Conservation (phyloP, 257 asterid genomes). For the Ligustrum vulgare region DNA sequence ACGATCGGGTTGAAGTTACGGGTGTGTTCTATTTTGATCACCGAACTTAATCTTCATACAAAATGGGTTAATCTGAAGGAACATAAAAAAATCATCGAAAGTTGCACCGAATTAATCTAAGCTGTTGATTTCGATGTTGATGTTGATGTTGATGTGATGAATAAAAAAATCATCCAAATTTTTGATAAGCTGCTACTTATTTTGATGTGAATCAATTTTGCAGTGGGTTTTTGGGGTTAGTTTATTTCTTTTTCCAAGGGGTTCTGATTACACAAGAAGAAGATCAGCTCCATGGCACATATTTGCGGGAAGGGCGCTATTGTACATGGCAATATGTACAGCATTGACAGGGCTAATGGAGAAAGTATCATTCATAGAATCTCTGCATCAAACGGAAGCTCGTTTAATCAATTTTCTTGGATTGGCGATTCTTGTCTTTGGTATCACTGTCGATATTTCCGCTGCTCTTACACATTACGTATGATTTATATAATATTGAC, state of each 20-base stretch:
- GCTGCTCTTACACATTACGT: slow-evolving; percentile 54
- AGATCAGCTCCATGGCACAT: slow-evolving; percentile 55
- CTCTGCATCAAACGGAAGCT: slow-evolving; percentile 39
- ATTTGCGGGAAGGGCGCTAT: slow-evolving; percentile 49
- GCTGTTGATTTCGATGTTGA: too few relatives aligned
- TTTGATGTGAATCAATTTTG: not conserved
- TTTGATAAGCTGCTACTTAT: not conserved
- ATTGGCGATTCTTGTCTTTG: slow-evolving; percentile 62
- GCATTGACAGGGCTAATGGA: slow-evolving; percentile 77
- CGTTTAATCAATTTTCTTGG: slow-evolving; percentile 59
- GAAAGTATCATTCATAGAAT: slow-evolving; percentile 43
- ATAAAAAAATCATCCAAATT: too few relatives aligned
- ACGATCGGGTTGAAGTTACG: not conserved
- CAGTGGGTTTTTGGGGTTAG: slow-evolving; percentile 67
- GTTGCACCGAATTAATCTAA: too few relatives aligned
- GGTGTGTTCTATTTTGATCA: too few relatives aligned
- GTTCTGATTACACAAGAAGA: slow-evolving; percentile 32
- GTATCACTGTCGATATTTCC: slow-evolving; percentile 61
- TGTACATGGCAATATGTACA: slow-evolving; percentile 67
- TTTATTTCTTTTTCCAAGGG: slow-evolving; percentile 41
- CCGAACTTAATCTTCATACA: too few relatives aligned
- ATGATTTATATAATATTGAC: not conserved
- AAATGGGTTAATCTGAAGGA: too few relatives aligned
- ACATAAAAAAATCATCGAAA: too few relatives aligned
- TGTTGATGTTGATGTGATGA: too few relatives aligned